Evolutionary conservation across 345 rosid genomes (phyloP), one percentile per base, ranked within the genome.

Genomic region (Isatis tinctoria): DNA sequence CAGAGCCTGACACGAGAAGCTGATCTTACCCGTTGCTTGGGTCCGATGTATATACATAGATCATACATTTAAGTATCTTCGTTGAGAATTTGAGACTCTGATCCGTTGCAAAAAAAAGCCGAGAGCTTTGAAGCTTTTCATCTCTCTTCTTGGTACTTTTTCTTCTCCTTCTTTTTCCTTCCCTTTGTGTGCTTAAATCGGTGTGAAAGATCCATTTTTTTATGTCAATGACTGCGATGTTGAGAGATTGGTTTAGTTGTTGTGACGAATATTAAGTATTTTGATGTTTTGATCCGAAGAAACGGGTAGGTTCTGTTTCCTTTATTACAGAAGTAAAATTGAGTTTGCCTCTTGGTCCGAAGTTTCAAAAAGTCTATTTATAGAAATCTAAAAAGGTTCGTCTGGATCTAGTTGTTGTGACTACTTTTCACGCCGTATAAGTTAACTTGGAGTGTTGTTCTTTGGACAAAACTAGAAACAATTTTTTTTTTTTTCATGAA

Each of bases 1-100:
- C 44, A 28, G 58, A 63, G 52, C 20, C 65, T 76, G 70, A 63
- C 75, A 76, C 35, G 14, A 76, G 24, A 44, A 53, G 51, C 65
- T 76, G 65, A 75, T 30, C 32, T 67, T 37, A 60, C 28, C 17
- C 48, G 4, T 18, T 41, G 1, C 40, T 62, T 75, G 24, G 24
- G 24, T 22, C 24, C 24, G 24, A 22, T 69, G 35, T 61, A 24
- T 68, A 41, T 68, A 52, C 9, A 41, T 68, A 41, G 6, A 68
- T 60, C 63, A 1, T 54, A 22, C 59, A 20, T 51, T 52, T 60
- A 44, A 22, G 40, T 44, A 62, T 43, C 13, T 22, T 22, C 24
- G 24, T 22, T 22, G 24, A 22, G 24, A 22, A 22, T 22, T 22
- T 22, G 24, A 22, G 24, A 22, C 24, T 10, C 16, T 47, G 44